Conservation (phyloP, 2,329 filamentous ascomycete genomes). For the Pseudogymnoascus sp. region DNA sequence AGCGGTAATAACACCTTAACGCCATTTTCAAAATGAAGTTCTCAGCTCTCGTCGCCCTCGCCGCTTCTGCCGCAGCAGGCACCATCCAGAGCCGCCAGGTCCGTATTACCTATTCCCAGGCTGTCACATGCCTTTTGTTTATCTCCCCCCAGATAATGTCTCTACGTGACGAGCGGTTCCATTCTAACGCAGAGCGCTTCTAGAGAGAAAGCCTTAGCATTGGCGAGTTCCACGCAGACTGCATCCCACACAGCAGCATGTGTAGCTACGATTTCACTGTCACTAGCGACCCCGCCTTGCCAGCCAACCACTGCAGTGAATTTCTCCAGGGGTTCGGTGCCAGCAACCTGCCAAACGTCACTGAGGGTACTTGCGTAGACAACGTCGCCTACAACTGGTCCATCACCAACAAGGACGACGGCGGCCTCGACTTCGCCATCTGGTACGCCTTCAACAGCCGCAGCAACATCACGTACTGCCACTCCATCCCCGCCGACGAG, state of each 20-base stretch:
- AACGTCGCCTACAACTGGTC: constrained; percentile 18
- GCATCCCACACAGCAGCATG: constrained; percentile 29
- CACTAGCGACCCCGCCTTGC: constrained; percentile 18
- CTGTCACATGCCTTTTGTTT: neutral
- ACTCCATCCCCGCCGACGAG: constrained; percentile 15
- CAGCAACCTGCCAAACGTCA: constrained; percentile 26
- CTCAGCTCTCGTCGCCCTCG: constrained; percentile 16
- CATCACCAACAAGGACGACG: constrained; percentile 8
- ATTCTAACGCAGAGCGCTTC: constrained; percentile 9
- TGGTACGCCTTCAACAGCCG: constrained; percentile 15
- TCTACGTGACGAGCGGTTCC: neutral
- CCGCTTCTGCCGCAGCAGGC: constrained; percentile 15
- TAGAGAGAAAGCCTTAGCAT: constrained; percentile 27
- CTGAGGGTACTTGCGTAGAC: constrained; percentile 30
- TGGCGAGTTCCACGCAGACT: constrained; percentile 26
- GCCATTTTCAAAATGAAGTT: constrained; percentile 19
- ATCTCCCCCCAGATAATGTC: neutral
- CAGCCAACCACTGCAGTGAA: constrained; percentile 24
- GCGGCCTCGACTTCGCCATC: constrained; percentile 13
- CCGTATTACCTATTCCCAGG: neutral
- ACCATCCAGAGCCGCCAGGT: constrained; percentile 2
- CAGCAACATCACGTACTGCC: constrained; percentile 16
- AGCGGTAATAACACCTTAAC: neutral
- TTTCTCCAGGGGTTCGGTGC: constrained; percentile 24
- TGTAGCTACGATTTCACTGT: constrained; percentile 25